Evolutionary conservation across 2,329 filamentous ascomycete species (phyloP).

Genomic region (Pseudocercospora vitis): DNA sequence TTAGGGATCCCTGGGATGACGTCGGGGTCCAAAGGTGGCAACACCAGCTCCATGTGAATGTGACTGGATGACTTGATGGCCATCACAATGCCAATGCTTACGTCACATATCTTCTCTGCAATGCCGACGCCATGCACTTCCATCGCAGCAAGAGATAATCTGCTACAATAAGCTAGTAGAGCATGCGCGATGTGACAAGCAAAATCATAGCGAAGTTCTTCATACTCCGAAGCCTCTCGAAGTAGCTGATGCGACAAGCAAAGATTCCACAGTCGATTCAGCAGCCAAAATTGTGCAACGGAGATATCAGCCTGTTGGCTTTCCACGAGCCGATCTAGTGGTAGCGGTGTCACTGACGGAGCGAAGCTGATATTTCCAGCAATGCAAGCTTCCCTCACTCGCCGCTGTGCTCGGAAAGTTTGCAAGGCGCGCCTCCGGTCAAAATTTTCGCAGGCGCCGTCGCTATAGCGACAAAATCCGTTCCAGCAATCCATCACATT

Average conservation of each 20-base stretch:
- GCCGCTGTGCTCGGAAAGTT: conserved; percentile 35
- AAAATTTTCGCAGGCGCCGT: conserved; percentile 38
- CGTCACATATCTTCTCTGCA: conserved; percentile 45
- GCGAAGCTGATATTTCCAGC: conserved; percentile 44
- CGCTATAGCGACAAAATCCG: conserved; percentile 38
- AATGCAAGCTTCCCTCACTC: conserved; percentile 34
- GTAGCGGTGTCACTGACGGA: conserved; percentile 33
- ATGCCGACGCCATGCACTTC: conserved; percentile 45
- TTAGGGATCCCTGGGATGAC: conserved; percentile 12
- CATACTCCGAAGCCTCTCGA: conserved; percentile 38
- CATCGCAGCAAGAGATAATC: conserved; percentile 39
- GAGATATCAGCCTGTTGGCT: conserved; percentile 47
- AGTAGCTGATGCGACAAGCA: conserved; percentile 45
- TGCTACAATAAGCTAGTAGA: conserved; percentile 39
- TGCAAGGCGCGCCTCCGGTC: conserved; percentile 37
- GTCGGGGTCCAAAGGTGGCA: conserved; percentile 17
- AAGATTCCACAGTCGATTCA: conserved; percentile 46
- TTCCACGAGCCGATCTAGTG: conserved; percentile 33
- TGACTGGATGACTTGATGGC: conserved; percentile 24
- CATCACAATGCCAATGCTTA: conserved; percentile 32
- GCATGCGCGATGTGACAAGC: conserved; percentile 39
- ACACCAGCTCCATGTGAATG: conserved; percentile 20
- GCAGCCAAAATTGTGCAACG: conserved; percentile 47
- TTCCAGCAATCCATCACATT: conserved; percentile 48
- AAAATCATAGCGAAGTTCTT: conserved; percentile 42